Base-by-base conservation (phyloP, 371 early-diverging fungal genomes). In the Haplosporangium sp. region DNA sequence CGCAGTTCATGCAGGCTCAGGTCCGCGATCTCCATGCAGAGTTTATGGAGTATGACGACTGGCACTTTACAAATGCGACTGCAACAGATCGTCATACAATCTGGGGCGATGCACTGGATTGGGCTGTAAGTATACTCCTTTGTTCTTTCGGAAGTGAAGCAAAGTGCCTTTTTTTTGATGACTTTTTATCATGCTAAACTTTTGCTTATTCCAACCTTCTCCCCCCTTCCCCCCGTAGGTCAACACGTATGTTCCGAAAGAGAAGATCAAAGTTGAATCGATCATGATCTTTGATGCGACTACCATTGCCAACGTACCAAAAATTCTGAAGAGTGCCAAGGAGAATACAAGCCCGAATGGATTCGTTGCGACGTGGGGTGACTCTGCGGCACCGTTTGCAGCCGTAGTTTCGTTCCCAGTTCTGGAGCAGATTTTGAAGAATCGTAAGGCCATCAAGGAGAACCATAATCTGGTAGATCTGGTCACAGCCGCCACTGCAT, bases 21-120 rank as follows among this genome's bases (percentile, higher is more conserved):
- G 74, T 79, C 50, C 80, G 87, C 29, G 64, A 68, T 5, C 84
- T 84, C 40, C 83, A 86, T 63, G 83, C 82, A 5, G 88, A 88
- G 59, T 83, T 84, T 43, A 88, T 86, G 84, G 88, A 88, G 70
- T 86, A 81, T 72, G 69, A 83, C 50, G 88, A 88, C 65, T 62
- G 43, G 36, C 38, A 14, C 67, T 84, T 75, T 74, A 82, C 63
- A 58, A 84, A 77, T 50, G 23, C 16, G 67, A 69, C 62, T 51
- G 83, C 50, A 20, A 74, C 43, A 36, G 73, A 58, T 76, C 84
- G 83, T 81, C 84, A 80, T 72, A 63, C 61, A 20, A 20, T 82
- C 56, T 71, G 77, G 75, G 67, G 54, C 46, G 64, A 82, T 48
- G 69, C 75, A 23, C 21, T 79, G 29, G 67, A 67, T 12, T 73